A percentile compares a stretch with the other conserved stretches of the same genome.
phyloP scores from a whole-genome alignment of 1,139 yeast species.

The Yamadazyma songkhlaensis region DNA sequence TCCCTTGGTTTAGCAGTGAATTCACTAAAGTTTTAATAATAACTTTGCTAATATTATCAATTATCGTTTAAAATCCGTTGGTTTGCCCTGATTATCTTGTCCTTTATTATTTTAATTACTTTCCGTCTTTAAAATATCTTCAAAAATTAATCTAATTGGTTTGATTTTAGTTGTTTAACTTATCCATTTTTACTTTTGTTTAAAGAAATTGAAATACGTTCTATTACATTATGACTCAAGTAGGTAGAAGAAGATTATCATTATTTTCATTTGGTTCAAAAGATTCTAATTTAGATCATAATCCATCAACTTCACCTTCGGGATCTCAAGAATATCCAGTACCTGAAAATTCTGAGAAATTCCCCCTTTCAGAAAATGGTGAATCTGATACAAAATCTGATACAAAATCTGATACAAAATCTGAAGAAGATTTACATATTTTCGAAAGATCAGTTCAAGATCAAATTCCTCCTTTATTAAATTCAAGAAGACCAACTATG shows the following conservation, averaged over 20 bases:
- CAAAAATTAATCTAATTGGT: too few species aligned
- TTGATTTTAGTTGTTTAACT: too few species aligned
- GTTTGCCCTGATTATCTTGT: neutral
- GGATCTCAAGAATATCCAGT: too few species aligned
- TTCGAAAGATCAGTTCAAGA: conserved; percentile 68
- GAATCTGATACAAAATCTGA: neutral
- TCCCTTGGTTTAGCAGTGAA: neutral
- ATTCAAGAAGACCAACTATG: conserved; percentile 16
- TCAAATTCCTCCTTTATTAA: conserved; percentile 12
- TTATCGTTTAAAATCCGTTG: neutral
- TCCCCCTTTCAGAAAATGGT: neutral
- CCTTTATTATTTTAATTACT: neutral
- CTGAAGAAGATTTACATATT: conserved; percentile 25
- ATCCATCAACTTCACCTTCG: neutral
- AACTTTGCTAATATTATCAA: too few species aligned
- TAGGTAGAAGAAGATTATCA: conserved; percentile 17
- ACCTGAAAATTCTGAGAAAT: too few species aligned
- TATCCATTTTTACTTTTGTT: too few species aligned
- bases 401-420: neutral
- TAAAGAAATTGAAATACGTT: too few species aligned
- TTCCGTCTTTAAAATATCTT: too few species aligned
- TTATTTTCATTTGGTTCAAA: conserved; percentile 19
- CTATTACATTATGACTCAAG: conserved; percentile 16
- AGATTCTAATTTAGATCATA: conserved; percentile 3
- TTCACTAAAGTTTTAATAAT: too few species aligned